Base-by-base conservation (phyloP, 768 basidiomycete genomes). In the Suillus americanus region DNA sequence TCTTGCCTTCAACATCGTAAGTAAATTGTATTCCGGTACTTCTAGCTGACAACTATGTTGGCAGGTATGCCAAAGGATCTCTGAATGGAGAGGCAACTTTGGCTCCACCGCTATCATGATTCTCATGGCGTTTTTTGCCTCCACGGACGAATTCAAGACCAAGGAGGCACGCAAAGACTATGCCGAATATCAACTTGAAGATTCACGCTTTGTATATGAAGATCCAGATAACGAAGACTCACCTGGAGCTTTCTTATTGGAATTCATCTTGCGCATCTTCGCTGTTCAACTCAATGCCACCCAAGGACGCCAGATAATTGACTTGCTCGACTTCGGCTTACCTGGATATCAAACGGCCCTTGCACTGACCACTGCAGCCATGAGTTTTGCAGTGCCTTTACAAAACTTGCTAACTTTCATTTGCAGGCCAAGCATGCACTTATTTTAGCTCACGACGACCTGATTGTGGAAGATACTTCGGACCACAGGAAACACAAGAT, bases 231-330 rank as follows among this genome's bases (percentile, higher is more conserved):
- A n/a, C n/a, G n/a, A n/a, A n/a, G n/a, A n/a, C n/a, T n/a, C n/a
- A n/a, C 54, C 54, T 55, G 54, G 54, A 55, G 54, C 33, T n/a
- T 55, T 55, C 33, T 55, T 55, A n/a, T 55, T 5, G 2, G 54
- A 55, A 13, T 55, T 55, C 5, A 55, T 55, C n/a, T 7, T 55
- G 35, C 6, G 1, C 12, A 37, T 35, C 5, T 55, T 55, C 2
- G 5, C 54, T n/a, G 33, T 6, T 7, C 35, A 55, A 5, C 54
- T 55, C 5, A 37, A n/a, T 14, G 54, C 54, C 35, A 55, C 13
- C 54, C 20, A 55, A n/a, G 54, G 54, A 20, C 5, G 12, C 25
- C 20, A n/a, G 54, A n/a, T 1, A n/a, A n/a, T 55, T 5, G 54
- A 37, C n/a, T 6, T 5, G 1, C 54, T 55, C 6, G 3, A 50